Evolutionary conservation across 2,329 filamentous ascomycete genomes (phyloP), one percentile per base, ranked within the genome.

Genomic region (Aspergillus sp.): DNA sequence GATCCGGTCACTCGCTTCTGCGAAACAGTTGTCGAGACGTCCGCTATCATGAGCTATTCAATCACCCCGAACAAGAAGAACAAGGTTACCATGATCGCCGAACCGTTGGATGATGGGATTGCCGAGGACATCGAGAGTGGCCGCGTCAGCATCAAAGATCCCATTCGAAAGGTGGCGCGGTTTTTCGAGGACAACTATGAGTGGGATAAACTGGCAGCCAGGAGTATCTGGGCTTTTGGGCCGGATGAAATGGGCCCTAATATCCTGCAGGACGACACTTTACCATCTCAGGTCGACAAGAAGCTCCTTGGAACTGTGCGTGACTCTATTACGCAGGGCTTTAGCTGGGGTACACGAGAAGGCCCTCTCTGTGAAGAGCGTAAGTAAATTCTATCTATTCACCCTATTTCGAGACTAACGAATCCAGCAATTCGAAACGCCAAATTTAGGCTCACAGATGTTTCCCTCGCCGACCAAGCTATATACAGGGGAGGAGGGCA

Each of bases 61-160:
- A 78, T 94, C 47, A 96, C 91, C 2, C 91, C 91, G 2, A 98
- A 98, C 67, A 98, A 98, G 67, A 95, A 95, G 69, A 98, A 98
- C 68, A 94, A 93, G 60, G 82, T 98, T 51, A 96, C 91, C 22
- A 95, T 98, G 85, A 83, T 96, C 36, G 91, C 91, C 3, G 91
- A 98, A 58, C 89, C 91, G 20, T 68, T 98, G 10, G 91, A 98
- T 46, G 83, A 93, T 48, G 91, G 91, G 11, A 93, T 98, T 41
- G 86, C 89, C 4, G 80, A 84, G 50, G 91, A 98, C 50, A 96
- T 98, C 42, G 91, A 98, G 64, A 78, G 75, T 29, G 88, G 89
- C 15, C 80, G 75, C 34, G 88, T 98, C 48, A 86, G 76, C 51
- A 95, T 98, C 64, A 85, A 82, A 42, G 89, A 96, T 48, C 88